These are phyloP conservation scores for Bipolaris zeicola DNA, from an alignment of 2,329 filamentous ascomycete species.

Conservation along the genomic window DNA sequence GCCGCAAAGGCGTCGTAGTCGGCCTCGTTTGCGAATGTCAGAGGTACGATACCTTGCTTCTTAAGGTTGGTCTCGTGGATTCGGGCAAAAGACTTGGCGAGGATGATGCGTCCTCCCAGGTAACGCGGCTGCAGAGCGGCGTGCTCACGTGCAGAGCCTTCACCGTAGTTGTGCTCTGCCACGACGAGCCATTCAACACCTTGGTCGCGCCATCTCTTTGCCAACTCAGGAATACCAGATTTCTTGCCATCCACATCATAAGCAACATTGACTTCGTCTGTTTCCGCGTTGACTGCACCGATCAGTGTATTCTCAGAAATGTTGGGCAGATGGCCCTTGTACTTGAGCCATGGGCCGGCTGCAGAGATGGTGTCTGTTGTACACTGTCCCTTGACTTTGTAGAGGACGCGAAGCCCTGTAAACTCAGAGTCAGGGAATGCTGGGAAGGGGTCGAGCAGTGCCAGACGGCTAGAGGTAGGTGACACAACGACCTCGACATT, in stretches of 20 bases:
- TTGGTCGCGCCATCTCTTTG: conserved; percentile 77
- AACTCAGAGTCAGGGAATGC: conserved; percentile 81
- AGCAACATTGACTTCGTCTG: conserved; percentile 88
- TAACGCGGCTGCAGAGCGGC: conserved; percentile 90
- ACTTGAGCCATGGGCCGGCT: conserved; percentile 96
- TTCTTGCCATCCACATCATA: conserved; percentile 81
- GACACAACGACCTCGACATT: conserved; percentile 76
- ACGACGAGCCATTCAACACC: conserved; percentile 88
- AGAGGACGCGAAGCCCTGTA: conserved; percentile 78
- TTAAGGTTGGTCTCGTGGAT: conserved; percentile 97
- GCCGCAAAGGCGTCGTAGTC: conserved; percentile 87
- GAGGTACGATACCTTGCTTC: conserved; percentile 94
- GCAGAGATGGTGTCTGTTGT: conserved; percentile 99
- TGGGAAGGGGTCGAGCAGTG: conserved; percentile 86
- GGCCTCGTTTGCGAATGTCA: conserved; percentile 85
- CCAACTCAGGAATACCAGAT: conserved; percentile 85
- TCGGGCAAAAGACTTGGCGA: conserved; percentile 85
- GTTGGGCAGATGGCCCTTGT: conserved; percentile 98
- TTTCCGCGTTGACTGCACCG: conserved; percentile 89
- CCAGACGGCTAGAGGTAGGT: conserved; percentile 87
- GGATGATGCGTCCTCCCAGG: conserved; percentile 81
- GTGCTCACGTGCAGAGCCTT: conserved; percentile 87
- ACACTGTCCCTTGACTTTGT: conserved; percentile 97
- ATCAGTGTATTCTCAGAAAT: conserved; percentile 98
- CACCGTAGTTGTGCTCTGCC: conserved; percentile 96